Evolutionary conservation across 2,329 filamentous ascomycete species (phyloP), one percentile per base, ranked within the genome.

Genomic region (Chalaropsis thielavioides): DNA sequence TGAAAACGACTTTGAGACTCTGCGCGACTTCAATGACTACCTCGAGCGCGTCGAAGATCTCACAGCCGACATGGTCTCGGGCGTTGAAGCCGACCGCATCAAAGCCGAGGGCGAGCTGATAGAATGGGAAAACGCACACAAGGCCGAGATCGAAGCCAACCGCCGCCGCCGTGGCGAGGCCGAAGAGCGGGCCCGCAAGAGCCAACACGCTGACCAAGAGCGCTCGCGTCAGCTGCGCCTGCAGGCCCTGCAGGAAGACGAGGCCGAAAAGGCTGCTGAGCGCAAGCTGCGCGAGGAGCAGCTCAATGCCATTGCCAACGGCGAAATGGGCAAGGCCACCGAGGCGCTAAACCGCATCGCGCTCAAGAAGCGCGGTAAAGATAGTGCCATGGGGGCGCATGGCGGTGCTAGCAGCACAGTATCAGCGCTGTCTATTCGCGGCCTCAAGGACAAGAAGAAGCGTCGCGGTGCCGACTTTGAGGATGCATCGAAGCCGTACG

Each of bases 1-100:
- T 19, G 87, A 96, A 76, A 89, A 94, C 68, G 94, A 99, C 74
- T 99, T 99, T 71, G 88, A 95, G 74, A 85, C 83, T 1, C 80
- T 96, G 67, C 78, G 83, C 54, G 88, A 86, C 72, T 99, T 87
- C 79, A 96, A 99, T 76, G 87, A 96, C 74, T 96, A 97, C 76
- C 84, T 99, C 13, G 90, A 97, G 75, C 86, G 89, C 72, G 90
- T 96, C 46, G 94, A 99, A 77, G 85, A 88, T 69, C 82, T 96
- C 68, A 92, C 92, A 1, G 91, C 92, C 76, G 92, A 96, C 72
- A 80, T 99, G 10, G 87, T 96, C 63, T 81, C 85, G 69, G 85
- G 86, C 51, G 80, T 78, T 54, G 85, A 92, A 67, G 80, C 86
- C 0, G 83, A 85, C n/a, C 82, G 76, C 64, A 72, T 71, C 38